Percentiles rank a stretch among this genome's conserved stretches.
These are phyloP conservation scores for Avena eriantha DNA, from an alignment of 176 grass and related monocot species.

Conservation along the genomic window DNA sequence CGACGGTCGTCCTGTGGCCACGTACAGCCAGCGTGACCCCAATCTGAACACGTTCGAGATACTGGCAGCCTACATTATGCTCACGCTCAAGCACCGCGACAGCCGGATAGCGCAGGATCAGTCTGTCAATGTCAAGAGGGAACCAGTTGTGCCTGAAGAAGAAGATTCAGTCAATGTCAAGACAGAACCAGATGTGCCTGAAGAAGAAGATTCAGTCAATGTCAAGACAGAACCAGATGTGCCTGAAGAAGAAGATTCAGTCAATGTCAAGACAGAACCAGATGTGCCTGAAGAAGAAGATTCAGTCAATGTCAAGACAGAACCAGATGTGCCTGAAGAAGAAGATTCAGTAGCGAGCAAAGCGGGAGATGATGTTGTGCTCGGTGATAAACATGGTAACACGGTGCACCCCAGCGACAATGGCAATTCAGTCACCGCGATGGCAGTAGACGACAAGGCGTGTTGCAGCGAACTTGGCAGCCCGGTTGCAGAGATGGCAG, in stretches of 20 bases:
- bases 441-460: neutral
- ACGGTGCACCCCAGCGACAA: neutral
- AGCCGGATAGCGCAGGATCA: neutral
- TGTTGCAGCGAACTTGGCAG: too few relatives aligned
- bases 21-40: slow-evolving; percentile 5
- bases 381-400: neutral
- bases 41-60: neutral
- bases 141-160: too few relatives aligned
- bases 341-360: neutral
- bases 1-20: neutral
- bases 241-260: too few relatives aligned
- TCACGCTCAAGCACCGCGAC: neutral
- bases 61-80: neutral
- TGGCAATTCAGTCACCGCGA: neutral
- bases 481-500: too few relatives aligned
- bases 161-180: too few relatives aligned
- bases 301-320: neutral
- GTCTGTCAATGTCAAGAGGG: neutral
- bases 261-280: neutral
- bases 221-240: neutral
- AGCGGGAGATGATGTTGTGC: neutral
- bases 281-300: too few relatives aligned
- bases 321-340: neutral
- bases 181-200: neutral
- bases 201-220: too few relatives aligned